phyloP scores from a whole-genome alignment of 352 stramenopile genomes.

The Phytopythium oedochilum region DNA sequence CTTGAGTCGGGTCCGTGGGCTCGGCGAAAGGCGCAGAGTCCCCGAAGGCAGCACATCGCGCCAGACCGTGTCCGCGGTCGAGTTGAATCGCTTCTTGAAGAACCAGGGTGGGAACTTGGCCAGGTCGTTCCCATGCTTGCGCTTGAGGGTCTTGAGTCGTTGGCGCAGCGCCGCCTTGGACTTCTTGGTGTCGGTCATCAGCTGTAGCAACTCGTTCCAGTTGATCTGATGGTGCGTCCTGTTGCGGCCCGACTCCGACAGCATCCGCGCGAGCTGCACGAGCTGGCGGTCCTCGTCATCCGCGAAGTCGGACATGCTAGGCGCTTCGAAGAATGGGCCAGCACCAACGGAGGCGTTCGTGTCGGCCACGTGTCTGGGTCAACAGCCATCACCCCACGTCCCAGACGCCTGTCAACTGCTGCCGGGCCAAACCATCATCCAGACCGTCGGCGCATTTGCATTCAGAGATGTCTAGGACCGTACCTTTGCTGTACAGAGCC shows the following conservation, averaged over 20 bases:
- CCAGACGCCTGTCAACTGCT: not conserved
- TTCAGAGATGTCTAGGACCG: too few relatives aligned
- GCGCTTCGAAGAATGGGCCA: not conserved
- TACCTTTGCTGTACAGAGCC: too few relatives aligned
- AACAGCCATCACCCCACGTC: not conserved
- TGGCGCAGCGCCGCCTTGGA: slow-evolving; percentile 31
- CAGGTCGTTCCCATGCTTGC: slow-evolving; percentile 28
- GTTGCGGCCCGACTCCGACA: too few relatives aligned
- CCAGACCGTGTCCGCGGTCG: not conserved
- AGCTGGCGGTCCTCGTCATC: slow-evolving; percentile 52
- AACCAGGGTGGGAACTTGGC: slow-evolving; percentile 32
- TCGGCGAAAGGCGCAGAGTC: too few relatives aligned
- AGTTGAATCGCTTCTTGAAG: slow-evolving; percentile 18
- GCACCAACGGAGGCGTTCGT: not conserved
- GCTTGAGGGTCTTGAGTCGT: slow-evolving; percentile 55
- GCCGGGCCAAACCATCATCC: too few relatives aligned
- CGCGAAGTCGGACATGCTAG: slow-evolving; percentile 58
- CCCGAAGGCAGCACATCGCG: too few relatives aligned
- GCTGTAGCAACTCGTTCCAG: slow-evolving; percentile 8
- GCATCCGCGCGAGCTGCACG: slow-evolving; percentile 30
- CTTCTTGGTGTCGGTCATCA: slow-evolving; percentile 24
- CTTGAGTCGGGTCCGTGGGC: too few relatives aligned
- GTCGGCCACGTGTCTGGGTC: not conserved
- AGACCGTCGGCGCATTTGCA: too few relatives aligned
- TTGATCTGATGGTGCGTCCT: not conserved